A percentile compares a stretch with the other conserved stretches of the same genome.
Conservation (phyloP, 768 basidiomycete genomes). For the Clitopilus hobsonii region DNA sequence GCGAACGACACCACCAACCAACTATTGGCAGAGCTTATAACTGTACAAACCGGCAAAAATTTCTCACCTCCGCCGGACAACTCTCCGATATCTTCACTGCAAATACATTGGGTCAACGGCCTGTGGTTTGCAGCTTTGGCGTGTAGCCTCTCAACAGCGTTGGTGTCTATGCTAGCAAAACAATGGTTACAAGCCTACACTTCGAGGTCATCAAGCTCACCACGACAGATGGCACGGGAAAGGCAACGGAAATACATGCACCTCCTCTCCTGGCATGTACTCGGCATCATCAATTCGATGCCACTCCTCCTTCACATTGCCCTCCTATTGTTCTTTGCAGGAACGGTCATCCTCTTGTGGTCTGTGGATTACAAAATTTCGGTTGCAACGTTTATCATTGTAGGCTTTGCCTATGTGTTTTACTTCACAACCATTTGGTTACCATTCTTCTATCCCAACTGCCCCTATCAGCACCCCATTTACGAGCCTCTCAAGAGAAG, state of each 20-base stretch:
- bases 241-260: conserved; percentile 32
- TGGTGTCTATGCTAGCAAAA: conserved; percentile 41
- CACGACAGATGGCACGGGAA: conserved; percentile 29
- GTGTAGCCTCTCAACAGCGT: conserved; percentile 35
- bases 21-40: conserved; percentile 26
- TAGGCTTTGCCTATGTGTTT: conserved; percentile 28
- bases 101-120: conserved; percentile 37
- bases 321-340: conserved; percentile 37
- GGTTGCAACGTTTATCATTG: conserved; percentile 27
- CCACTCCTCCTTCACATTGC: conserved; percentile 36
- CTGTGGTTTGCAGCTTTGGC: conserved; percentile 41
- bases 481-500: conserved; percentile 27
- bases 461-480: conserved; percentile 37
- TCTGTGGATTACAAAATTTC: conserved; percentile 27
- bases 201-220: conserved; percentile 29
- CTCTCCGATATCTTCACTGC: conserved; percentile 10
- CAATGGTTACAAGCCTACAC: conserved; percentile 37
- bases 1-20: conserved; percentile 28
- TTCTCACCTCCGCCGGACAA: not conserved
- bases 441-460: conserved; percentile 33
- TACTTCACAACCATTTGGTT: conserved; percentile 34
- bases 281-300: conserved; percentile 31
- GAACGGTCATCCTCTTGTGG: conserved; percentile 37
- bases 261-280: conserved; percentile 33
- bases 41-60: conserved; percentile 11